Base-by-base conservation (phyloP, 2,329 filamentous ascomycete genomes). In the Tolypocladium nubicola region DNA sequence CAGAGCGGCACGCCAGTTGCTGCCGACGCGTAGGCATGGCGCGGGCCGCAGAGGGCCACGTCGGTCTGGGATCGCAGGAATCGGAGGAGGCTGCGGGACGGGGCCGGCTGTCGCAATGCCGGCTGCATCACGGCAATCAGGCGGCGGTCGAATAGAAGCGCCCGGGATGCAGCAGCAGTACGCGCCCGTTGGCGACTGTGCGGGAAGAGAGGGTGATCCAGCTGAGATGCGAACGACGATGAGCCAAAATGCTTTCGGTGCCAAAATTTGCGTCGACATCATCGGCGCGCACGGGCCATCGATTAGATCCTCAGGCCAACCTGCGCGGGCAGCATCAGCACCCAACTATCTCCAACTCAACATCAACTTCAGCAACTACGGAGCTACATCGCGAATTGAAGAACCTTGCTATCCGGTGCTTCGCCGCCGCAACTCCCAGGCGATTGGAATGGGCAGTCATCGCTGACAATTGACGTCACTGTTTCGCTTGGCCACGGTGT, bases 21-120 rank as follows among this genome's bases (percentile, higher is more conserved):
- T 9, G n/a, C 26, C 47, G 47, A 56, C 41, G 40, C 47, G 52
- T 39, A 30, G 19, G 47, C 50, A 39, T 38, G 69, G 66, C 64
- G 73, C 76, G 56, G 73, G 68, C 56, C 68, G 74, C 69, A 80
- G 64, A 82, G 80, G 61, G 81, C 67, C 56, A 76, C 76, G 64
- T 88, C 80, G 62, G 87, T 84, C 70, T 92, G 89, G 56, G 78
- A 82, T 63, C 84, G 85, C 61, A 94, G 78, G 70, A 89, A 93
- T 63, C 84, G 85, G 61, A 94, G 77, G 23, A 93, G 80, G 58
- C 70, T 75, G 62, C 71, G 72, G 55, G 81, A 84, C 33, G 81
- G 81, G 55, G 77, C 79, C 53, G 76, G 74, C 45, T 68, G 60
- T 61, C 70, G 73, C 65, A 77, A 64, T 61, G 70, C 67, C 59